Base-by-base conservation (phyloP, 108 stramenopile genomes). In the Fragilaria crotonensis region DNA sequence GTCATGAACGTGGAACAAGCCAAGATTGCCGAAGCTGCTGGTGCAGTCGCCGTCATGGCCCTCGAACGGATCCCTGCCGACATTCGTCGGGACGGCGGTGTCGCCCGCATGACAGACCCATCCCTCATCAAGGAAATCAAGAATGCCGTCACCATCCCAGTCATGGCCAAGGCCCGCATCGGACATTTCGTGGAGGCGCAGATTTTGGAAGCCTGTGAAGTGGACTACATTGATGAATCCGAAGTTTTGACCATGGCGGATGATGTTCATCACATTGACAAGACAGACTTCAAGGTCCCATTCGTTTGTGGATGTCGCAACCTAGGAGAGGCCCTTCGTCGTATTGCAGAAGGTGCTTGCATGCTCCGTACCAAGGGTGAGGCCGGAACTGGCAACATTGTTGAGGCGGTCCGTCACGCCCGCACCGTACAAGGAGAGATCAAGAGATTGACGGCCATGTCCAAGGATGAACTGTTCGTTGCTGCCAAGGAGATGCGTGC, bases 221-320 rank as follows among this genome's bases (percentile, higher is more conserved):
- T 98, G 54, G 98, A 99, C 66, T 99, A 96, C 88, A 98, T 99
- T 67, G 98, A 99, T 62, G 98, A 99, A 77, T 73, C 70, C 32
- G 98, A 99, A 84, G 98, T 99, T 2, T 68, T 99, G 19, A 98
- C 98, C 77, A 98, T 99, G 97, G 98, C 98, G 0, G 98, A 99
- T 78, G 98, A 99, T 67, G 91, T 91, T 25, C 95, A 99, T 81
- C 98, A 99, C 78, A 96, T 96, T 61, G 96, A 99, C 80, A 99
- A 99, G 80, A 90, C 77, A 46, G 66, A 87, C 55, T 99, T 96
- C 80, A 75, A 78, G 51, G 96, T 98, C 20, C 98, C 98, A n/a
- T 99, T 99, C 67, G 98, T 99, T 2, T 99, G 98, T 67, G 98
- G 98, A 44, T 99, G 98, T 81, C 87, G 98, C 19, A 95, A 99